These are phyloP conservation scores for Verticillium klebahnii DNA, from an alignment of 2,329 filamentous ascomycete genomes.

Conservation along the genomic window DNA sequence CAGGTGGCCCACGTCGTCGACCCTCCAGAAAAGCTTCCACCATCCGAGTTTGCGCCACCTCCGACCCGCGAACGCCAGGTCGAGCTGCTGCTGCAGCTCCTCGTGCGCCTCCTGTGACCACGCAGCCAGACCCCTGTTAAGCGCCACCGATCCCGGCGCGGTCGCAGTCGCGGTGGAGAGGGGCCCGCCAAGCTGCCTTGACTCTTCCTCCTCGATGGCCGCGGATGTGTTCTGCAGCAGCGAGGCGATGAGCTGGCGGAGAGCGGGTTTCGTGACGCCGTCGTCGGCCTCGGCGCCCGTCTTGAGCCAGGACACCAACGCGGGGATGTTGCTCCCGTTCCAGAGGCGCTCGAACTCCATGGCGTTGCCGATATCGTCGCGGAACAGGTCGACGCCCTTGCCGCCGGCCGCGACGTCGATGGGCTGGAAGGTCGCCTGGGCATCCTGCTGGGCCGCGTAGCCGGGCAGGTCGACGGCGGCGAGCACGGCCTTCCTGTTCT, in stretches of 20 bases:
- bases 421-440: conserved; percentile 41
- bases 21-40: conserved; percentile 95
- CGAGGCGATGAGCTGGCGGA: conserved; percentile 64
- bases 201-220: conserved; percentile 46
- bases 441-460: conserved; percentile 29
- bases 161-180: conserved; percentile 22
- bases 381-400: conserved; percentile 61
- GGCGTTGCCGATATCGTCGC: conserved; percentile 65
- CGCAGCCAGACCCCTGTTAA: conserved; percentile 56
- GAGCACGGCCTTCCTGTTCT: conserved; percentile 37
- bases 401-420: conserved; percentile 62
- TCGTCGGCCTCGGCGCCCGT: conserved; percentile 34
- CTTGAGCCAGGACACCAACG: conserved; percentile 62
- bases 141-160: conserved; percentile 33
- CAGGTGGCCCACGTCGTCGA: conserved; percentile 85
- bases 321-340: conserved; percentile 66
- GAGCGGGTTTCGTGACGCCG: conserved; percentile 55
- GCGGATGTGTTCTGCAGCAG: conserved; percentile 52
- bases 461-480: conserved; percentile 55
- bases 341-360: conserved; percentile 69
- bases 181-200: conserved; percentile 26
- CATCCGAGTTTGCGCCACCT: conserved; percentile 79
- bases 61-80: conserved; percentile 69
- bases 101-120: conserved; percentile 81
- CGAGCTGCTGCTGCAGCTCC: conserved; percentile 76